A percentile compares a stretch with the other conserved stretches of the same genome.
Evolutionary conservation across 2,329 filamentous ascomycete genomes (phyloP).

Genomic region (Ascochyta rabiei): DNA sequence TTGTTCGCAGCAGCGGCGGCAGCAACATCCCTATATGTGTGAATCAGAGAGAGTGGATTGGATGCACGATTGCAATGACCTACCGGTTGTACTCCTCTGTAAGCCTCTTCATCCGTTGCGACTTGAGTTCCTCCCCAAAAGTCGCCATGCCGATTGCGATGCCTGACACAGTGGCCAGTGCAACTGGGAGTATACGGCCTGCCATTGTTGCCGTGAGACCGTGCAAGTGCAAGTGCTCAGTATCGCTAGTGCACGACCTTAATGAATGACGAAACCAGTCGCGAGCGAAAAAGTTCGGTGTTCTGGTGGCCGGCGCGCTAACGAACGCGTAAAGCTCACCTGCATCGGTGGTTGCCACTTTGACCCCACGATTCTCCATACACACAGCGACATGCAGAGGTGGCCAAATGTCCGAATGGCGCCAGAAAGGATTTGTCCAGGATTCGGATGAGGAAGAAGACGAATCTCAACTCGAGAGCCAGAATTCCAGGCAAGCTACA

Average conservation of each 20-base stretch:
- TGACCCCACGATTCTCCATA: slow-evolving; percentile 23
- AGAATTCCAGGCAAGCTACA: slow-evolving; percentile 20
- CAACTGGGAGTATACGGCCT: slow-evolving; percentile 42
- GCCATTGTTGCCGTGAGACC: slow-evolving; percentile 28
- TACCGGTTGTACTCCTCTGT: slow-evolving; percentile 45
- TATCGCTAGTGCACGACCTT: background rate
- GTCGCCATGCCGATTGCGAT: slow-evolving; percentile 43
- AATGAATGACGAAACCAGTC: slow-evolving; percentile 26
- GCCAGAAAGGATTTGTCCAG: slow-evolving; percentile 56
- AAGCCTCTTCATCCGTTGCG: slow-evolving; percentile 37
- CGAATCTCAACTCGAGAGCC: slow-evolving; percentile 37
- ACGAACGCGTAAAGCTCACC: slow-evolving; percentile 11
- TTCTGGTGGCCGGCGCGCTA: slow-evolving; percentile 27
- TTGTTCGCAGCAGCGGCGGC: slow-evolving; percentile 27
- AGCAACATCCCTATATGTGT: slow-evolving; percentile 30
- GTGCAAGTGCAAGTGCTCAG: background rate
- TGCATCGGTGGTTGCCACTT: slow-evolving; percentile 24
- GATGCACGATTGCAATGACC: background rate
- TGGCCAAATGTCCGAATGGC: slow-evolving; percentile 57
- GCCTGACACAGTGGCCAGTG: slow-evolving; percentile 38
- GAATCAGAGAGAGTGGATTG: slow-evolving; percentile 18
- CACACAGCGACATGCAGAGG: slow-evolving; percentile 42
- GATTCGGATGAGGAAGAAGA: slow-evolving; percentile 59
- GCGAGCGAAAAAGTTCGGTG: slow-evolving; percentile 24
- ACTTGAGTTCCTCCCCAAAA: slow-evolving; percentile 44